A percentile compares a stretch with the other conserved stretches of the same genome.
These are phyloP conservation scores for Gigaspora rosea DNA, from an alignment of 192 early-diverging fungal genomes.

Conservation along the genomic window DNA sequence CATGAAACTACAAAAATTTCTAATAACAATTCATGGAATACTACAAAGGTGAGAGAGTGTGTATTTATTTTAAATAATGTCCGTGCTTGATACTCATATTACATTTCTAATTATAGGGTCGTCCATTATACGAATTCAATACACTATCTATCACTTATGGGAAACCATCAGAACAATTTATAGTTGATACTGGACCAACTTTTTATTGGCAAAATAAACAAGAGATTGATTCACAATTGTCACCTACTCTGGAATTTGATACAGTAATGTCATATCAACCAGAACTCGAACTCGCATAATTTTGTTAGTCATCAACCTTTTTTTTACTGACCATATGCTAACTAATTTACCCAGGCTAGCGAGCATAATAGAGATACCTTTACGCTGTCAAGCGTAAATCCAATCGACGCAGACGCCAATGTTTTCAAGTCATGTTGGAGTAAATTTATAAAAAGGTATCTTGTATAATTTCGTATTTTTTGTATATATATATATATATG, in stretches of 20 bases:
- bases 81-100: background rate
- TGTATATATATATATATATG: too few species aligned
- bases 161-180: slow-evolving; percentile 6
- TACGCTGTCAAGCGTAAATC: slow-evolving; percentile 3
- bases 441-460: slow-evolving; percentile 3
- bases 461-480: background rate
- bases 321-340: background rate
- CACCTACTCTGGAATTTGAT: background rate
- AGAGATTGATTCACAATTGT: background rate
- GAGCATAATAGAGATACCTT: background rate
- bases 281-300: background rate
- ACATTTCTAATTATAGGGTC: background rate
- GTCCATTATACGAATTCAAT: slow-evolving; percentile 10
- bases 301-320: too few species aligned
- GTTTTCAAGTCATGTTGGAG: slow-evolving; percentile 3
- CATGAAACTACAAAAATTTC: background rate
- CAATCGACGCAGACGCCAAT: background rate
- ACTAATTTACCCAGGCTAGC: background rate
- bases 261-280: too few species aligned
- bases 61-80: background rate
- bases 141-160: slow-evolving; percentile 4
- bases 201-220: background rate
- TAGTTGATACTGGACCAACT: background rate
- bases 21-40: background rate
- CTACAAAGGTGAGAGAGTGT: background rate